Conservation (phyloP, 1,139 yeast species). For the Geotrichum fermentans region DNA sequence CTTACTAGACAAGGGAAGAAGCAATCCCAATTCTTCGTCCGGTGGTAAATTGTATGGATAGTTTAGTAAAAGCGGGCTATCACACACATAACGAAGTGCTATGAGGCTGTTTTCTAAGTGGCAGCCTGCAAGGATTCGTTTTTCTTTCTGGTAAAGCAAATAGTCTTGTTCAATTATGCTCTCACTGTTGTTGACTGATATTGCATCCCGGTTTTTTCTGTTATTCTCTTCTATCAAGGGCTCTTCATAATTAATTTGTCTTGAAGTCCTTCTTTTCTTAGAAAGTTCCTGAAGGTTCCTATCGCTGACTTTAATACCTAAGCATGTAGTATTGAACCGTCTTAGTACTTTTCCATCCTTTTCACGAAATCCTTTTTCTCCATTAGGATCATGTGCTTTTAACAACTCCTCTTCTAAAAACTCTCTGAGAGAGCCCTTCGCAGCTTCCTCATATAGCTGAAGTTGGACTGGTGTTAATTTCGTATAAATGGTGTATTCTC, state of each 20-base stretch:
- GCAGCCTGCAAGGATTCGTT: background rate
- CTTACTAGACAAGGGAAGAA: constrained; percentile 53
- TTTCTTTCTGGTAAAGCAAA: background rate
- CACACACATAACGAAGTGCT: constrained; percentile 66
- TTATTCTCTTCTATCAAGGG: background rate
- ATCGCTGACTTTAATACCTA: too few species aligned
- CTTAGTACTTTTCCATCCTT: constrained; percentile 46
- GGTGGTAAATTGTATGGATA: constrained; percentile 88
- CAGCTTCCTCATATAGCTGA: constrained; percentile 86
- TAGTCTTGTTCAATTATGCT: background rate
- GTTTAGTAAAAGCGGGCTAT: constrained; percentile 92
- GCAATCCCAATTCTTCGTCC: background rate
- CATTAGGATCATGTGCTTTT: constrained; percentile 76
- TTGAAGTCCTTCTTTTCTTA: background rate
- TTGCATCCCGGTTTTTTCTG: background rate
- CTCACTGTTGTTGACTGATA: too few species aligned
- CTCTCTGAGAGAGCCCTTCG: constrained; percentile 41
- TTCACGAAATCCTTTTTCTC: constrained; percentile 92
- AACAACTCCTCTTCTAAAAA: constrained; percentile 12
- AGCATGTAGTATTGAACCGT: background rate
- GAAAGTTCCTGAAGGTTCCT: background rate
- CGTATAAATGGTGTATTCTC: constrained; percentile 90
- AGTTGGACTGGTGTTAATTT: constrained; percentile 88
- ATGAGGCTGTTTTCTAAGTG: background rate
- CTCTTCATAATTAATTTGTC: background rate